A percentile compares a stretch with the other conserved stretches of the same genome.
Conservation (phyloP, 2,329 filamentous ascomycete species). For the Raffaelea albimanens region DNA sequence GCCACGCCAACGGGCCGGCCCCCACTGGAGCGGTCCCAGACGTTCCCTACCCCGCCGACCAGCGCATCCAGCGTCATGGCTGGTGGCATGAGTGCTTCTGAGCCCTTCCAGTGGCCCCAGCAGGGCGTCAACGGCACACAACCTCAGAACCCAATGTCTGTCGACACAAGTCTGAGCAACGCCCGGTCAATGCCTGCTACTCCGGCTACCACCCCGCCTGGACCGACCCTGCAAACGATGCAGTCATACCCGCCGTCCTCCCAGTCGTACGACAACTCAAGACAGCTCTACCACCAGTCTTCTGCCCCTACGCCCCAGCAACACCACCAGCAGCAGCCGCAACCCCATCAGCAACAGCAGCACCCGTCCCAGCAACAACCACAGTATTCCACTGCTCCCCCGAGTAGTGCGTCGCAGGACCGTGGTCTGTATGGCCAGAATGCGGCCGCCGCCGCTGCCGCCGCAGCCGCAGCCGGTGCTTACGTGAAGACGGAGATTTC, state of each 20-base stretch:
- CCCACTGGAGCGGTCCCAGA: conserved; percentile 73
- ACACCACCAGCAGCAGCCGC: conserved; percentile 58
- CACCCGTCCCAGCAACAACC: conserved; percentile 60
- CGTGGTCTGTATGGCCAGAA: conserved; percentile 50
- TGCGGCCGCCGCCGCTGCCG: conserved; percentile 5
- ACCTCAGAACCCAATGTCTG: conserved; percentile 62
- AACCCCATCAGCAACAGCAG: conserved; percentile 38
- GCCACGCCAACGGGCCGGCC: conserved; percentile 46
- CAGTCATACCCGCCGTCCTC: conserved; percentile 61
- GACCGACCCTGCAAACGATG: conserved; percentile 66
- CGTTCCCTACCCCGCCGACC: conserved; percentile 87
- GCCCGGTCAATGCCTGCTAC: conserved; percentile 80
- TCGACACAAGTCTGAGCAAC: conserved; percentile 71
- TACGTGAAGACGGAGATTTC: conserved; percentile 80
- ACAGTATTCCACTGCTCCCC: conserved; percentile 56
- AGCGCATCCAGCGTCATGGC: conserved; percentile 80
- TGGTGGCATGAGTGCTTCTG: conserved; percentile 59
- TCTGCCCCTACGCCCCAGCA: conserved; percentile 63
- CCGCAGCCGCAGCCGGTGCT: conserved; percentile 27
- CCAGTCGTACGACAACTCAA: conserved; percentile 65
- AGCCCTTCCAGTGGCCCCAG: conserved; percentile 70
- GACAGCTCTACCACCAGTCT: conserved; percentile 68
- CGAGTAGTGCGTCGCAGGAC: conserved; percentile 49
- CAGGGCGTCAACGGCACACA: conserved; percentile 54
- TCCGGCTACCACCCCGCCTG: conserved; percentile 84